Conservation (phyloP, 176 grass and related monocot species). For the Eragrostis curvula region DNA sequence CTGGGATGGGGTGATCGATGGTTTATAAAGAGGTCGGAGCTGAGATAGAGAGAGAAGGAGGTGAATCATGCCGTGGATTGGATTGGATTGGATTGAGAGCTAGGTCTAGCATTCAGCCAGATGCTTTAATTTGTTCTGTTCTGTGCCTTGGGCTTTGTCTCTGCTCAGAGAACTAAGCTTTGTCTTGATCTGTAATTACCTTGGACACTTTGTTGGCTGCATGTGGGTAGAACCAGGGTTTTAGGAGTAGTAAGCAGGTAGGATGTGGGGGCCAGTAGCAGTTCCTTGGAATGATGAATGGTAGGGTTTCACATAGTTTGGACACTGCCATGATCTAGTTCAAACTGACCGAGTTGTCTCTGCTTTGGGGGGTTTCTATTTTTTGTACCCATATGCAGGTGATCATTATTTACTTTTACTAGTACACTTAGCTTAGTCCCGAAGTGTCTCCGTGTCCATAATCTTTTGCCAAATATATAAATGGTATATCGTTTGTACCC, state of each 20-base stretch:
- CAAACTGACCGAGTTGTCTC: slow-evolving; percentile 14
- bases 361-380: background rate
- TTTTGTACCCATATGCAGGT: slow-evolving; percentile 17
- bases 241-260: background rate
- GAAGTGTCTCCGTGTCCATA: background rate
- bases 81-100: slow-evolving; percentile 26
- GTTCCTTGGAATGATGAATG: slow-evolving; percentile 56
- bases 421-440: background rate
- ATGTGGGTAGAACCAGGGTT: slow-evolving; percentile 36
- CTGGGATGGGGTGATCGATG: slow-evolving; percentile 7
- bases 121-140: slow-evolving; percentile 30
- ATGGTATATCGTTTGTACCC: background rate
- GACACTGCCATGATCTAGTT: slow-evolving; percentile 44
- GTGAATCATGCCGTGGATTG: background rate
- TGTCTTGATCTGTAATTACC: slow-evolving; percentile 49
- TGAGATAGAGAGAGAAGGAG: background rate
- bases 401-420: background rate
- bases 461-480: no score
- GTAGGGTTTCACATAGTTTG: slow-evolving; percentile 29
- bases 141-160: slow-evolving; percentile 39
- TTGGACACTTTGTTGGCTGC: slow-evolving; percentile 43
- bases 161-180: slow-evolving; percentile 43
- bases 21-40: slow-evolving; percentile 57
- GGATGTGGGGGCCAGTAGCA: slow-evolving; percentile 16
- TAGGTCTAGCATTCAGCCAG: slow-evolving; percentile 28